Evolutionary conservation across 176 grass and related monocot genomes (phyloP).

Genomic region (Eleusine coracana): DNA sequence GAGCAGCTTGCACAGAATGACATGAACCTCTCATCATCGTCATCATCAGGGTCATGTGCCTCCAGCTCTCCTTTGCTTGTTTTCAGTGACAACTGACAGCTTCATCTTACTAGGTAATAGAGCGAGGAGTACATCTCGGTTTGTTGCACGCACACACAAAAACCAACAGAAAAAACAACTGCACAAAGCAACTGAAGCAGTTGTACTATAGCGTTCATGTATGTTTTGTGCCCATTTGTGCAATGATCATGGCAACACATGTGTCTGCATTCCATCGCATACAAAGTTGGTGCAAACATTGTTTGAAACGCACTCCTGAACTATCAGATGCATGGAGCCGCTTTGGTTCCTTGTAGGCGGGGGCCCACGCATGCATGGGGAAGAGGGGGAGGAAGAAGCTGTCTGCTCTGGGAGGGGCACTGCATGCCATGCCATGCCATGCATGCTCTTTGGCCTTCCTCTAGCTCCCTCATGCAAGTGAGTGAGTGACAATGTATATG

Average conservation of each 20-base stretch:
- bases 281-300: conserved; percentile 35
- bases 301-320: conserved; percentile 1
- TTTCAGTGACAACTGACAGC: conserved; percentile 63
- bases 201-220: neutral
- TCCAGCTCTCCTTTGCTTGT: conserved; percentile 43
- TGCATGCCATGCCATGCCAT: conserved; percentile 7
- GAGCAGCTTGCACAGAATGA: neutral
- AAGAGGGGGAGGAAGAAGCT: neutral
- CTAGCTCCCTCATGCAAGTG: conserved; percentile 24
- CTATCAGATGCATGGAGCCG: neutral
- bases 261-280: conserved; percentile 1
- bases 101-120: conserved; percentile 31
- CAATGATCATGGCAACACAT: conserved; percentile 34
- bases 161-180: neutral
- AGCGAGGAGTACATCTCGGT: neutral
- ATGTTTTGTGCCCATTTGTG: conserved; percentile 10
- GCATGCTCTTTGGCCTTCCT: conserved; percentile 15
- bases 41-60: neutral
- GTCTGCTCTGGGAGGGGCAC: conserved; percentile 74
- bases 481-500: conserved; percentile 9
- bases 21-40: neutral
- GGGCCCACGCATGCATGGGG: neutral
- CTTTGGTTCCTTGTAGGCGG: neutral
- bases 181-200: conserved; percentile 18
- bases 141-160: neutral